Base-by-base conservation (phyloP, 176 grass and related monocot genomes). In the Stipa capillata region DNA sequence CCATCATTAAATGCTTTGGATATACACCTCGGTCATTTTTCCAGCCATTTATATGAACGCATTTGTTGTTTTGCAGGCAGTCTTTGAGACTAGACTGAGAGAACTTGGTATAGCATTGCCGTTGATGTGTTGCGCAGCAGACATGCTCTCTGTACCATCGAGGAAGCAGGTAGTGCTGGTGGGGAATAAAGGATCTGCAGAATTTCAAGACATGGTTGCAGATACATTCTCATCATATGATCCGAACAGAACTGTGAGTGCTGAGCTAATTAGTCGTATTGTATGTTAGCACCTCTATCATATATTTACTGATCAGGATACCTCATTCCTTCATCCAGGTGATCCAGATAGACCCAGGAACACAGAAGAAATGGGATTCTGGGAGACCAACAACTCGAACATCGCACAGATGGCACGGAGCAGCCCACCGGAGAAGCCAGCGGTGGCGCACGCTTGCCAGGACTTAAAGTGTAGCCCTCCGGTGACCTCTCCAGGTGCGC, bases 81-180 rank as follows among this genome's bases (percentile, higher is more conserved):
- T 98, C 17, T 98, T 98, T 6, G 87, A 94, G 58, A 73, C 56
- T 8, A 90, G 92, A 57, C 74, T 98, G 55, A 90, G 72, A 5
- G 83, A 92, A 37, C 95, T 94, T 76, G 88, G 95, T 57, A 89
- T 94, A 77, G 95, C 95, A 20, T 44, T 94, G 61, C 95, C 95
- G 40, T 87, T 98, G 24, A 98, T 98, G 95, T 98, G 95, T 28
- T 94, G 89, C 48, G 92, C 89, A 31, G 89, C 85, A 42, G 87
- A 98, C 69, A 98, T 98, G 95, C 64, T 94, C 7, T 69, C 60
- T 65, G 77, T 89, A 42, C 87, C 87, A 1, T 98, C 87, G 0
- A 92, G 92, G 87, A 98, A 94, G 69, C 92, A 94, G 57, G 89
- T 98, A 15, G 87, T 94, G 15, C 69, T 98, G 40, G 85, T 94